Conservation (phyloP, 176 grass and related monocot species). For the Oropetium thomaeum region DNA sequence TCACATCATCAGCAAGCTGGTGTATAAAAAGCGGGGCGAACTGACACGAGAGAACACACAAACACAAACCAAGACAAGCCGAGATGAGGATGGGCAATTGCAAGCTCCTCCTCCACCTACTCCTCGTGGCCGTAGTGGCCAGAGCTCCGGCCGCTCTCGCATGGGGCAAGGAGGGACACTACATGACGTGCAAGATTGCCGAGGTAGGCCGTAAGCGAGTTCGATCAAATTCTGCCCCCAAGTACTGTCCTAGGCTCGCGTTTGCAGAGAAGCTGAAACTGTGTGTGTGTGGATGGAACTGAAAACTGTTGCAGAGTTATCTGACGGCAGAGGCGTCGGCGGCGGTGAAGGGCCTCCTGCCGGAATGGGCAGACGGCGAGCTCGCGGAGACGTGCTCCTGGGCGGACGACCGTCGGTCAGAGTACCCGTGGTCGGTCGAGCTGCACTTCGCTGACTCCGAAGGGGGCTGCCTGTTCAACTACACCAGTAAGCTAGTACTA, state of each 20-base stretch:
- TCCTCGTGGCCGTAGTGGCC: constrained; percentile 20
- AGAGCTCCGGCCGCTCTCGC: constrained; percentile 28
- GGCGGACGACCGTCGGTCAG: constrained; percentile 51
- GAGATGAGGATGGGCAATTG: no score
- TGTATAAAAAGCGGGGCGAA: no score
- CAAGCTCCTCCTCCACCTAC: constrained; percentile 9
- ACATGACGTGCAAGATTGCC: constrained; percentile 77
- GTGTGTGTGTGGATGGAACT: no score
- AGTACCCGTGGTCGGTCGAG: constrained; percentile 55
- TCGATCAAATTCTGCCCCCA: neutral
- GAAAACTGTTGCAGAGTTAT: constrained; percentile 34
- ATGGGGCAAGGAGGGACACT: constrained; percentile 73
- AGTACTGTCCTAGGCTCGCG: no score
- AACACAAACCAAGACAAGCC: no score
- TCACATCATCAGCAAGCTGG: no score
- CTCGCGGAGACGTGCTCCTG: constrained; percentile 62
- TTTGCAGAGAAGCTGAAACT: neutral
- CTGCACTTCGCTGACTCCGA: constrained; percentile 63
- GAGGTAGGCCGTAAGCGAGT: constrained; percentile 31
- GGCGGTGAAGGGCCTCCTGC: constrained; percentile 50
- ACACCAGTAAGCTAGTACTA: constrained; percentile 53
- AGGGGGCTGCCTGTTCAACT: constrained; percentile 54
- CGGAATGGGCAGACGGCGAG: constrained; percentile 48
- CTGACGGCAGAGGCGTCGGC: constrained; percentile 38
- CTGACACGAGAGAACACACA: no score